Evolutionary conservation across 805 yeast species (phyloP), one percentile per base, ranked within the genome.

Genomic region (Ogataea nitratoaversa): DNA sequence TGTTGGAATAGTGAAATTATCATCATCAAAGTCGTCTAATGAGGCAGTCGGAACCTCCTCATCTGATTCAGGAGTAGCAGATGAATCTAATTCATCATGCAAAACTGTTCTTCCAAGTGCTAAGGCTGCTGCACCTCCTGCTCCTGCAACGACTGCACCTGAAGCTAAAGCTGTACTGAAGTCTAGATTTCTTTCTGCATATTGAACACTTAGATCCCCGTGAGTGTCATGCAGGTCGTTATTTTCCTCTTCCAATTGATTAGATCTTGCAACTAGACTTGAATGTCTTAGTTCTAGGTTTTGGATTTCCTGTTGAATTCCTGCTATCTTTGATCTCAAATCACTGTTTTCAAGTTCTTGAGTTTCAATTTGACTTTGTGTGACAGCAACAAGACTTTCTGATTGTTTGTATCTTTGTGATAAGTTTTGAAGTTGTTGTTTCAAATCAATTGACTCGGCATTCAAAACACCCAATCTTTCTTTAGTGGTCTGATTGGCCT

Each of bases 401-500:
- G 84, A 78, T 51, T 81, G 82, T 46, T 74, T 75, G 17, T 77
- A 71, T 40, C 82, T 84, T 34, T 65, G 61, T 42, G 76, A 66
- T 34, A 74, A 68, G 32, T 68, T 63, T 34, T 72, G 79, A 25
- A 83, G 56, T 47, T 79, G 81, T 40, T 68, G 67, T 49, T 79
- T 75, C 46, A 84, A 59, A 40, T 78, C 79, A 16, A 70, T 71
- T 20, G 79, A 73, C 59, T 84, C 86, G 5, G 84, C 80, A 57
- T 82, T 87, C 55, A 82, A 63, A 22, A 64, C 63, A 12, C 83
- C 80, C 39, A 90, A 70, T 47, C 75, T 75, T 51, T 85, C 95
- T 52, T 82, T 86, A 52, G 84, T 65, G 3, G 73, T 56, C 13
- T 76, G 68, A 48, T 84, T 86, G 50, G 76, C 75, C 54, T 77